phyloP scores from a whole-genome alignment of 1,284 basidiomycete species.

The Tremellales sp. region DNA sequence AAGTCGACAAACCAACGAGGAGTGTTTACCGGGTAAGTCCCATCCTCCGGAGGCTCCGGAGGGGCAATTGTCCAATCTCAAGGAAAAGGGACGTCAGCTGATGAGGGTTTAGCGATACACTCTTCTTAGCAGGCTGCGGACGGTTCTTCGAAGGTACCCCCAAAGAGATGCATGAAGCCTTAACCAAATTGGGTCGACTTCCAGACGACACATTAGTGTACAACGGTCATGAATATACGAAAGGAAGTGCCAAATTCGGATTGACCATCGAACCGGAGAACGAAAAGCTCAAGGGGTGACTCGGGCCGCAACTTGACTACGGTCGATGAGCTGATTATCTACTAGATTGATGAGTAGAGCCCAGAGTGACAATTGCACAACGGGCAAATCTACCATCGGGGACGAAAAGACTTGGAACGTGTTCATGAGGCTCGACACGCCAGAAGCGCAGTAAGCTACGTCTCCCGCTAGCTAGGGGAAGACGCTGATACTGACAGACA shows the following conservation, averaged over 20 bases:
- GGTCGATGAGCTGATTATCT: conserved; percentile 5
- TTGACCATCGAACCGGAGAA: conserved; percentile 43
- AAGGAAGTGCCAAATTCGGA: conserved; percentile 54
- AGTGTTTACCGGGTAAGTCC: conserved; percentile 76
- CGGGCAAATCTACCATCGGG: conserved; percentile 51
- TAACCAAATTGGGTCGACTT: conserved; percentile 69
- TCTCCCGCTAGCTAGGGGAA: background rate
- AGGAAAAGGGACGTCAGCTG: background rate
- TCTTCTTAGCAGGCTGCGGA: conserved; percentile 93
- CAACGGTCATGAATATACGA: conserved; percentile 91
- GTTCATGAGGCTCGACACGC: conserved; percentile 49
- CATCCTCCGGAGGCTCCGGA: background rate
- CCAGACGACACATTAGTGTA: conserved; percentile 79
- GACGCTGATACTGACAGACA: conserved; percentile 39
- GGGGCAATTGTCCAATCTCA: no score
- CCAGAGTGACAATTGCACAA: conserved; percentile 40
- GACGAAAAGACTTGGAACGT: conserved; percentile 55
- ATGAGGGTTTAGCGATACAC: conserved; percentile 69
- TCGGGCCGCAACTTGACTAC: background rate
- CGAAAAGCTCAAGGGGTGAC: conserved; percentile 37
- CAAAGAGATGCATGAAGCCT: conserved; percentile 75
- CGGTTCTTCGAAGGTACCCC: conserved; percentile 89
- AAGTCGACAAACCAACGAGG: conserved; percentile 59
- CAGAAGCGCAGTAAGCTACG: conserved; percentile 36
- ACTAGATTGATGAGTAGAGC: conserved; percentile 37